Evolutionary conservation across 2,329 filamentous ascomycete species (phyloP), one percentile per base, ranked within the genome.

Genomic region (Calonectria montana): DNA sequence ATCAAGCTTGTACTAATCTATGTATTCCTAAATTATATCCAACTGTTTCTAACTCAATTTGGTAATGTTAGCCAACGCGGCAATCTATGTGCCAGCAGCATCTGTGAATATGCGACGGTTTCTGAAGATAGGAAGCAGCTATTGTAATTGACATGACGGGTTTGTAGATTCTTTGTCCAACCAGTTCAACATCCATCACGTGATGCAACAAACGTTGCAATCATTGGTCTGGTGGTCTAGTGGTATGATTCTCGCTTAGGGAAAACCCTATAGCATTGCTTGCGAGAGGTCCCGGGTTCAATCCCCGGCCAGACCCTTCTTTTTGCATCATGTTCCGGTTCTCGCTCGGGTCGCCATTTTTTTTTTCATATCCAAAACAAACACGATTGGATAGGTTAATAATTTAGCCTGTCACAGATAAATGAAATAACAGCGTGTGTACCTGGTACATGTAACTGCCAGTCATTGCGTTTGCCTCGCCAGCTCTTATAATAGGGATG

Each of bases 191-290:
- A 35, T 9, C 31, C 16, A 53, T 53, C 25, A 53, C 48, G 48
- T 53, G 25, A 53, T 53, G 48, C 27, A 27, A 31, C 4, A n/a
- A n/a, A 16, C 13, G 13, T 31, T n/a, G 4, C n/a, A 4, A 12
- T 39, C 21, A 16, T 13, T 5, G 85, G 84, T 85, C 84, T 85
- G 84, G 82, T 90, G 88, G 88, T 90, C 89, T 91, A 90, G 89
- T 88, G 90, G 89, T 91, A 91, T 91, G 89, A 91, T 91, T 91
- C 89, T 90, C 89, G 90, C 90, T 91, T 91, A 91, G 90, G 90
- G 90, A 81, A 77, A 75, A 84, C 81, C 82, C 83, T 81, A 75
- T 62, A 81, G 82, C 81, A 74, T 47, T 62, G 76, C 74, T 79
- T 85, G 83, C 83, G 83, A 84, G 83, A 85, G 83, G 83, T 84